Evolutionary conservation across 371 early-diverging fungal genomes (phyloP), one percentile per base, ranked within the genome.

Genomic region (Vittaforma corneae): DNA sequence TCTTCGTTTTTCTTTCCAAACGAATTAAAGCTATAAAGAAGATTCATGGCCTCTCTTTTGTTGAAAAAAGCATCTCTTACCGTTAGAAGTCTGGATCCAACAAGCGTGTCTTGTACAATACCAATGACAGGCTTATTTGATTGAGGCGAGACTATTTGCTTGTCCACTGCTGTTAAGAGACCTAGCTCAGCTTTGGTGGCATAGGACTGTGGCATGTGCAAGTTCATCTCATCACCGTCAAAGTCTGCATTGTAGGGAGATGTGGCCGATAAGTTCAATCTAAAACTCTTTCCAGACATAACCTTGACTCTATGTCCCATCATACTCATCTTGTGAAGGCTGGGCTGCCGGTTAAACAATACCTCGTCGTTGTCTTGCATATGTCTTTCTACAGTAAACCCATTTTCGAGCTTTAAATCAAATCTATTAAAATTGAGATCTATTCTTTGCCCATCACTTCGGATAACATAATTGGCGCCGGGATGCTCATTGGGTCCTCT

Each of bases 191-290:
- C 90, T 47, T 87, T 86, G 3, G 93, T 86, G 77, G 91, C 92
- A 65, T 81, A 78, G 6, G 88, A 88, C 77, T 96, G 99, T 30
- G 99, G 99, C 29, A 94, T 90, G 78, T 98, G 99, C 81, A 98
- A 79, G 80, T 98, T 98, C 99, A 98, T 98, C 80, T 98, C 99
- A 79, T 98, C 99, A 59, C 99, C 99, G 78, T 98, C 99, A 81
- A 98, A 98, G 84, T 98, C 99, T 63, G 97, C 99, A 74, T 97
- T 97, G 78, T 98, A 98, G 16, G 99, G 97, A n/a, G 92, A 83
- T 0, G 96, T 95, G 42, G 92, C 96, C 42, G 93, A 92, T 42
- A 97, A 81, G 73, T 97, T 97, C 58, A 98, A 83, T 62, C 99
- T 86, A 85, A 98, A 97, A 2, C 96, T 98, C 26, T 91, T 91